Base-by-base conservation (phyloP, 495 filamentous ascomycete species). In the Talaromyces thailandensis region DNA sequence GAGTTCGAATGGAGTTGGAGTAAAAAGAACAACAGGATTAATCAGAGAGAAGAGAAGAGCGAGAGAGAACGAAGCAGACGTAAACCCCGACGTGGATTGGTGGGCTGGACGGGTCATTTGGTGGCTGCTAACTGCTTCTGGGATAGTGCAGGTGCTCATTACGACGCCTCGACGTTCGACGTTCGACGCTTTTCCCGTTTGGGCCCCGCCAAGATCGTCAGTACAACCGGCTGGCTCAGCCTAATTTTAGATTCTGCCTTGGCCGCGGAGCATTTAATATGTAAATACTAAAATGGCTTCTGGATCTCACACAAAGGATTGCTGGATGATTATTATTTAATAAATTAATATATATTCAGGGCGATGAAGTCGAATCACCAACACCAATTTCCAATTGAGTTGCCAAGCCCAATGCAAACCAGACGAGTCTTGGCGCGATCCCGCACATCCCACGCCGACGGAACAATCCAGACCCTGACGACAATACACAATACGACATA, bases 131-230 rank as follows among this genome's bases (percentile, higher is more conserved):
- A 25, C 51, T 11, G 12, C 0, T 4, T 55, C 1, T 3, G 51
- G 51, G 6, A 55, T 28, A 29, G 51, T n/a, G 51, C 26, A 16
- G 51, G 24, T 16, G 51, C 51, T 26, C 51, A 60, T 60, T 60
- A 60, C 58, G 58, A 60, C 32, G 58, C 58, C 37, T 60, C 51
- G 51, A 55, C 51, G 23, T 25, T 60, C 51, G 51, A 55, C 51
- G 23, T 25, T 26, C 23, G 23, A 28, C 26, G 51, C 51, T 55
- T 21, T 55, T 25, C 51, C 51, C 3, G 51, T 55, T 55, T 55
- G 23, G 51, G 23, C 21, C 0, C 6, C 26, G 51, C 51, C 51
- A 55, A 55, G 51, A 55, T 48, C 51, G 23, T 16, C 51, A 55
- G 6, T 21, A 18, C 45, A 23, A 40, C 35, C 12, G 14, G 35